A percentile compares a stretch with the other conserved stretches of the same genome.
Evolutionary conservation across 1,284 basidiomycete genomes (phyloP).

Genomic region (Ceratobasidium sp.): DNA sequence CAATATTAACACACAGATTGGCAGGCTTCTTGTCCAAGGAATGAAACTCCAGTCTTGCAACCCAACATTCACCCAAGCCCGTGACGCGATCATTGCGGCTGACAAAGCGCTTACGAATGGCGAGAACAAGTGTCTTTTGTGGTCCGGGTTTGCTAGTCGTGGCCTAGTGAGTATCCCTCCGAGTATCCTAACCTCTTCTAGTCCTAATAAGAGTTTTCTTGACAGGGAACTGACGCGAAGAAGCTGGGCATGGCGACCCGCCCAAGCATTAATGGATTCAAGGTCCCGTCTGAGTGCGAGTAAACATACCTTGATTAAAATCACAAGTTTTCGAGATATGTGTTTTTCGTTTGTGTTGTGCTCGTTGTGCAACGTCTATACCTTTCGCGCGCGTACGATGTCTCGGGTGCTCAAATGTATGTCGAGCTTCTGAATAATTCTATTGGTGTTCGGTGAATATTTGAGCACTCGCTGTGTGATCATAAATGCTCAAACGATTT

Average conservation of each 20-base stretch:
- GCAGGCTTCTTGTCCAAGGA: slow-evolving; percentile 64
- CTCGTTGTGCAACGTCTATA: background rate
- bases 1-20: background rate
- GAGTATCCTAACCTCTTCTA: background rate
- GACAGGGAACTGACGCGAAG: slow-evolving; percentile 36
- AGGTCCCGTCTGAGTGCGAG: slow-evolving; percentile 36
- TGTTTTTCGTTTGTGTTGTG: background rate
- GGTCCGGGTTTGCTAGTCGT: slow-evolving; percentile 86
- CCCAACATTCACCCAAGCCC: slow-evolving; percentile 91
- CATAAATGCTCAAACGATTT: too few relatives aligned
- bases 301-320: too few relatives aligned
- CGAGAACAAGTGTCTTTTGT: slow-evolving; percentile 92
- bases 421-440: too few relatives aligned
- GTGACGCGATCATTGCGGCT: slow-evolving; percentile 93
- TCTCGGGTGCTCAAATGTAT: too few relatives aligned
- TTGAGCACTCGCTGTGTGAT: too few relatives aligned
- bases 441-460: too few relatives aligned
- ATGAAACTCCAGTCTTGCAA: slow-evolving; percentile 73
- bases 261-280: slow-evolving; percentile 42
- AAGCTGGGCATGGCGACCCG: background rate
- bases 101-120: slow-evolving; percentile 91
- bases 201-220: background rate
- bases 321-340: background rate
- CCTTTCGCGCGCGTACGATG: too few relatives aligned
- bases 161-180: slow-evolving; percentile 67